Percentiles rank a stretch among this genome's conserved stretches.
These are phyloP conservation scores for Paxillus involutus DNA, from an alignment of 768 basidiomycete species.

Conservation along the genomic window DNA sequence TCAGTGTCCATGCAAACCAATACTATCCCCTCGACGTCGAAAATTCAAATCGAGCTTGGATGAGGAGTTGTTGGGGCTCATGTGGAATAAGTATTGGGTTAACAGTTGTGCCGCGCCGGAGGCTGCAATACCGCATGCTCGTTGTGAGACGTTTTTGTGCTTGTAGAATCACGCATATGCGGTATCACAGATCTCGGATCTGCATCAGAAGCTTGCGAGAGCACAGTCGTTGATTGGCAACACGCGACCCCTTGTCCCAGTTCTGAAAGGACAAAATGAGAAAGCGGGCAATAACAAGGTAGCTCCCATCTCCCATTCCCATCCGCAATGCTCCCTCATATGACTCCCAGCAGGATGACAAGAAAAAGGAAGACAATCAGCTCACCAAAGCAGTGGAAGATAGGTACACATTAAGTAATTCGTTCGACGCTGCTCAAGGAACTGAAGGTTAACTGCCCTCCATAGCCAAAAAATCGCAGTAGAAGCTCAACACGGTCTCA, in stretches of 20 bases:
- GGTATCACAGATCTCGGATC: constrained; percentile 85
- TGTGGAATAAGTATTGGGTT: constrained; percentile 99
- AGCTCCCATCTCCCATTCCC: not conserved
- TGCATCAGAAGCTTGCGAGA: constrained; percentile 85
- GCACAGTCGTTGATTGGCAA: constrained; percentile 57
- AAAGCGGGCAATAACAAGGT: constrained; percentile 42
- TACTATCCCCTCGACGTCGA: constrained; percentile 95
- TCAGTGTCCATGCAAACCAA: constrained; percentile 95
- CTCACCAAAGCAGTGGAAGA: constrained; percentile 88
- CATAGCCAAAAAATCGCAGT: constrained; percentile 82
- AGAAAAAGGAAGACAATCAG: constrained; percentile 88
- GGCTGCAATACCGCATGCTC: not conserved
- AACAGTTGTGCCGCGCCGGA: constrained; percentile 45
- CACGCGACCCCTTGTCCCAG: constrained; percentile 59
- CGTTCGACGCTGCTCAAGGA: not conserved
- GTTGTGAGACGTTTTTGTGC: not conserved
- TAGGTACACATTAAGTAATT: constrained; percentile 54
- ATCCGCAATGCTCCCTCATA: not conserved
- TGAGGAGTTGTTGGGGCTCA: constrained; percentile 78
- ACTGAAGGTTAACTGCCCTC: not conserved
- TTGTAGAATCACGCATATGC: constrained; percentile 90
- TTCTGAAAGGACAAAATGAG: constrained; percentile 52
- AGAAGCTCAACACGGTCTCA: constrained; percentile 92
- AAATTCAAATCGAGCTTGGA: constrained; percentile 91
- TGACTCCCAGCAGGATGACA: constrained; percentile 47